phyloP scores from a whole-genome alignment of 2,329 filamentous ascomycete species.

The Chalaropsis ovoidea region DNA sequence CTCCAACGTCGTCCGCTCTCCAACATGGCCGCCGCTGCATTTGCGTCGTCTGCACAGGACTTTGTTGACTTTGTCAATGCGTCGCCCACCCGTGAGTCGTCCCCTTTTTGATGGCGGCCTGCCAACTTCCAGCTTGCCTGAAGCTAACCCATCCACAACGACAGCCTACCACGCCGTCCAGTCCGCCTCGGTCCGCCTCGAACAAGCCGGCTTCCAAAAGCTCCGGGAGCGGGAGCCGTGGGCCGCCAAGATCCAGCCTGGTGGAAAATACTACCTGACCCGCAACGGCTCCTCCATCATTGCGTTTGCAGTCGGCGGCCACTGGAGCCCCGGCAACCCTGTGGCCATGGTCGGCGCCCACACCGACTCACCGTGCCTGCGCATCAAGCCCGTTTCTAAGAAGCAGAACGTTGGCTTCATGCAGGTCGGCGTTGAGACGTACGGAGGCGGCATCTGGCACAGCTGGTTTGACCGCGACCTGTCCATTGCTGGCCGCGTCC shows the following conservation, averaged over 20 bases:
- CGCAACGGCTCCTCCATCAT: constrained; percentile 87
- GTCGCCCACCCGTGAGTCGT: constrained; percentile 80
- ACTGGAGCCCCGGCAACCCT: constrained; percentile 85
- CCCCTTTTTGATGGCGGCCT: neutral
- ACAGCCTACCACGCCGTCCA: constrained; percentile 89
- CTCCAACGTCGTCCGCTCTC: constrained; percentile 27
- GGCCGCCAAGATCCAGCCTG: constrained; percentile 66
- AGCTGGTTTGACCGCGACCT: constrained; percentile 97
- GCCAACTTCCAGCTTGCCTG: constrained; percentile 2
- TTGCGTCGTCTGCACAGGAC: constrained; percentile 53
- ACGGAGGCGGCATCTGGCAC: constrained; percentile 94
- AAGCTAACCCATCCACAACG: neutral
- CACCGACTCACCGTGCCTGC: constrained; percentile 85
- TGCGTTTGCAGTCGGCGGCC: constrained; percentile 80
- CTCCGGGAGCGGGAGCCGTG: constrained; percentile 89
- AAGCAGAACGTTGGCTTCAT: constrained; percentile 77
- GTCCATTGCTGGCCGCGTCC: constrained; percentile 75
- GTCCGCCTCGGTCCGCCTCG: constrained; percentile 63
- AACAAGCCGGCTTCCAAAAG: constrained; percentile 73
- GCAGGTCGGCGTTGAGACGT: constrained; percentile 92
- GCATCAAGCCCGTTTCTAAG: constrained; percentile 90
- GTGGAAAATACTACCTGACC: constrained; percentile 93
- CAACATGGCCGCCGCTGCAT: constrained; percentile 41
- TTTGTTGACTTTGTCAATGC: constrained; percentile 91
- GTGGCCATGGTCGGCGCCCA: constrained; percentile 91